A percentile compares a stretch with the other conserved stretches of the same genome.
Evolutionary conservation across 306 rosid species (phyloP).

Genomic region (Glycyrrhiza uralensis): DNA sequence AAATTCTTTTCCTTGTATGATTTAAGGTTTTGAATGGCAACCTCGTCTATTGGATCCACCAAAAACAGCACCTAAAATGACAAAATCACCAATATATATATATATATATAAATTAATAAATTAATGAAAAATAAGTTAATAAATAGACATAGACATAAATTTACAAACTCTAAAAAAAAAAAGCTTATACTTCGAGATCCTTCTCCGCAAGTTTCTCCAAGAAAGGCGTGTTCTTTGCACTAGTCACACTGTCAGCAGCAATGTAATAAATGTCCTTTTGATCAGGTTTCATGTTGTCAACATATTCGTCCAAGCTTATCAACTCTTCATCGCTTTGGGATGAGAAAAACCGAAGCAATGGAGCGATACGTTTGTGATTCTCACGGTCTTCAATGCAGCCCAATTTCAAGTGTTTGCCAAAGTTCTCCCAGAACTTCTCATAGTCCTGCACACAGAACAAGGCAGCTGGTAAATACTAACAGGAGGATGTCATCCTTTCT

Average conservation of each 20-base stretch:
- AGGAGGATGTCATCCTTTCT: neutral
- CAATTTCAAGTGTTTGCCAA: conserved; percentile 86
- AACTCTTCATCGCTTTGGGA: conserved; percentile 79
- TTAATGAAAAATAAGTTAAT: neutral
- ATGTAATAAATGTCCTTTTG: conserved; percentile 93
- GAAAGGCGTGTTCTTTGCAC: conserved; percentile 94
- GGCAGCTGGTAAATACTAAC: conserved; percentile 5
- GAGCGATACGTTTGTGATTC: conserved; percentile 95
- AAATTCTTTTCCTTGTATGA: conserved; percentile 89
- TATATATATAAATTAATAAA: too few relatives aligned
- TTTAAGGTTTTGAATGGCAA: conserved; percentile 89
- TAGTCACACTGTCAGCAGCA: conserved; percentile 88
- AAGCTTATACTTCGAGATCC: conserved; percentile 66
- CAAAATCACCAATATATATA: conserved; percentile 4
- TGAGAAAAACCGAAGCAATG: conserved; percentile 89
- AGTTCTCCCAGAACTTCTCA: conserved; percentile 91
- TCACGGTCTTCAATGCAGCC: conserved; percentile 99
- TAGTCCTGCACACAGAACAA: conserved; percentile 64
- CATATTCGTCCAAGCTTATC: conserved; percentile 94
- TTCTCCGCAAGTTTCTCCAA: conserved; percentile 81
- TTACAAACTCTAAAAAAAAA: neutral
- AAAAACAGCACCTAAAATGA: conserved; percentile 70
- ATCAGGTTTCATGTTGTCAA: conserved; percentile 92
- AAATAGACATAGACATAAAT: neutral
- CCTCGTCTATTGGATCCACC: conserved; percentile 96